Evolutionary conservation across 2,329 filamentous ascomycete genomes (phyloP).

Genomic region (Botrytis hyacinthi): DNA sequence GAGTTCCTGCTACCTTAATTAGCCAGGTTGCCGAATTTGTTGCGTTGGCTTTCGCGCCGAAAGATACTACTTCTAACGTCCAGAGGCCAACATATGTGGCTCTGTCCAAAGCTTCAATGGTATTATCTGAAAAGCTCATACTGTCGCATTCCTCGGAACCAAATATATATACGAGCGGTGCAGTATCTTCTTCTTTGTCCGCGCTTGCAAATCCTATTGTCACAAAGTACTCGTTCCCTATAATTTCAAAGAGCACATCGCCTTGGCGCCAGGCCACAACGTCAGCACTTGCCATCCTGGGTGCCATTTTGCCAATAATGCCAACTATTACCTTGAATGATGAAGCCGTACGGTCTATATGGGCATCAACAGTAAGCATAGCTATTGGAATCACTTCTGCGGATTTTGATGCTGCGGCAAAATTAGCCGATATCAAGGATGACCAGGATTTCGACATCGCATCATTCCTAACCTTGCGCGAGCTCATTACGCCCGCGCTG

Average conservation of each 20-base stretch:
- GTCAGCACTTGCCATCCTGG: slow-evolving; percentile 65
- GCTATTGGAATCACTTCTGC: slow-evolving; percentile 68
- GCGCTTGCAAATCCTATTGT: slow-evolving; percentile 68
- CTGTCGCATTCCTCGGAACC: slow-evolving; percentile 57
- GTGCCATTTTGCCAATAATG: slow-evolving; percentile 62
- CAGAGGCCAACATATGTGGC: slow-evolving; percentile 79
- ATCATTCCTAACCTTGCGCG: slow-evolving; percentile 67
- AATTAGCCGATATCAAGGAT: slow-evolving; percentile 48
- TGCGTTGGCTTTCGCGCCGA: slow-evolving; percentile 60
- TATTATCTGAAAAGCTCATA: slow-evolving; percentile 61
- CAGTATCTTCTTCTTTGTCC: slow-evolving; percentile 62
- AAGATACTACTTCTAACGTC: slow-evolving; percentile 39
- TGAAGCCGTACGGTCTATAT: slow-evolving; percentile 57
- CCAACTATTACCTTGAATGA: slow-evolving; percentile 48
- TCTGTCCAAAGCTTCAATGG: slow-evolving; percentile 79
- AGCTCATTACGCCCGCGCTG: slow-evolving; percentile 71
- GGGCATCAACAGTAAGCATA: slow-evolving; percentile 65
- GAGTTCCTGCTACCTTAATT: slow-evolving; percentile 67
- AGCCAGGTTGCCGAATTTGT: slow-evolving; percentile 68
- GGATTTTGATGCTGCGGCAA: slow-evolving; percentile 51
- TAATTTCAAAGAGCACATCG: slow-evolving; percentile 65
- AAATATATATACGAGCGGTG: slow-evolving; percentile 69
- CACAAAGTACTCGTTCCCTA: slow-evolving; percentile 77
- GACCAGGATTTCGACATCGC: slow-evolving; percentile 82
- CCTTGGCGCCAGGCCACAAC: slow-evolving; percentile 81